Conservation (phyloP, 306 rosid species). For the Casuarina equisetifolia region DNA sequence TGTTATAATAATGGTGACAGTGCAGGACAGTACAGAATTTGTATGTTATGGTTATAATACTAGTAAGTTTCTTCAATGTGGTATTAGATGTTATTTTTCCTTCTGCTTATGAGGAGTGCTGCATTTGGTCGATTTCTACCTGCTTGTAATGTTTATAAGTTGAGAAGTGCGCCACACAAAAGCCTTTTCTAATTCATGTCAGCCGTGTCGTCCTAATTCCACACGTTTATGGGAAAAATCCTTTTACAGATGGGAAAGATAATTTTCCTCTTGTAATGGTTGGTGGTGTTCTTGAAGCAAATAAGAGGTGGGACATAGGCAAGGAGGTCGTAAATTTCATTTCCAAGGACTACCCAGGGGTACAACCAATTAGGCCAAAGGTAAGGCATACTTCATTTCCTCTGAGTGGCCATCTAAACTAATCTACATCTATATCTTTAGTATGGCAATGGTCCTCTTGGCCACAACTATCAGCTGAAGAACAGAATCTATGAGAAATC, state of each 20-base stretch:
- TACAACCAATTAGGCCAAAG: constrained; percentile 73
- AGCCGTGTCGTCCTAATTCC: neutral
- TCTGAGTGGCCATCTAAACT: neutral
- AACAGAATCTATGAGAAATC: neutral
- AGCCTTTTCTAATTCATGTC: neutral
- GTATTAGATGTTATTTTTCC: too few species aligned
- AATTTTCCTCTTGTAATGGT: constrained; percentile 88
- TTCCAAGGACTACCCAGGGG: constrained; percentile 63
- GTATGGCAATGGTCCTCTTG: neutral
- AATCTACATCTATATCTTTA: neutral
- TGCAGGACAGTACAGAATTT: too few species aligned
- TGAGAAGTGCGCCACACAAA: neutral
- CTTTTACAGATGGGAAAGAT: constrained; percentile 67
- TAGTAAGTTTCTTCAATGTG: too few species aligned
- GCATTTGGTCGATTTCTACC: too few species aligned
- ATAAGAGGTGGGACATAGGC: constrained; percentile 86
- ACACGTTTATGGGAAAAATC: neutral
- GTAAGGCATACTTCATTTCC: constrained; percentile 36
- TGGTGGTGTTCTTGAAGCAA: constrained; percentile 97
- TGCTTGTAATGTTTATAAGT: neutral
- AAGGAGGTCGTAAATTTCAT: constrained; percentile 66
- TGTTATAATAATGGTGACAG: too few species aligned
- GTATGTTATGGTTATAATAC: too few species aligned
- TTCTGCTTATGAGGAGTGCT: too few species aligned
- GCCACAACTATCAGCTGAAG: neutral